phyloP scores from a whole-genome alignment of 1,284 basidiomycete species.

The Puccinia triticina region DNA sequence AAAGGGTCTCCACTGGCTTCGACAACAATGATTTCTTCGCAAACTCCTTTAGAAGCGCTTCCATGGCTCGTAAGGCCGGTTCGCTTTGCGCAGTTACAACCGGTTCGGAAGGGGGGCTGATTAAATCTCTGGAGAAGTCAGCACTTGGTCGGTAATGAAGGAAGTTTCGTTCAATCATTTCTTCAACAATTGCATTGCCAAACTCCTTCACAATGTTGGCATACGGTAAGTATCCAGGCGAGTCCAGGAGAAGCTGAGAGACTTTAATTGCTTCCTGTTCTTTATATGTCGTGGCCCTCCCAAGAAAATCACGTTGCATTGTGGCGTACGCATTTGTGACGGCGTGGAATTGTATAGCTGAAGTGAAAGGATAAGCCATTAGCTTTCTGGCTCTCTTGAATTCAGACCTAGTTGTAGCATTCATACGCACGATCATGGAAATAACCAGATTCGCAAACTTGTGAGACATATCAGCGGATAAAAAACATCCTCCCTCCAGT shows the following conservation, averaged over 20 bases:
- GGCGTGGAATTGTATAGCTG: neutral
- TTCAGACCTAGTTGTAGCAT: neutral
- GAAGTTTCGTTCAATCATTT: constrained; percentile 3
- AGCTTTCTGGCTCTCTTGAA: constrained; percentile 4
- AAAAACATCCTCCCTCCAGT: constrained; percentile 6
- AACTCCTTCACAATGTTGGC: neutral
- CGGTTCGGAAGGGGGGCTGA: neutral
- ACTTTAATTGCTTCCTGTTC: neutral
- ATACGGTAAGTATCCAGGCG: neutral
- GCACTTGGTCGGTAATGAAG: constrained; percentile 3
- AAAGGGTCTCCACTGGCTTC: too few relatives aligned
- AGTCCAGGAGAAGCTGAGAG: neutral
- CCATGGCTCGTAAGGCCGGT: constrained; percentile 1
- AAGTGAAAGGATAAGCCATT: neutral
- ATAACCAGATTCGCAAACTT: neutral
- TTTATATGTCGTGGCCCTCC: constrained; percentile 4
- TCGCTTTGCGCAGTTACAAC: neutral
- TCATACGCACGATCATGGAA: constrained; percentile 7
- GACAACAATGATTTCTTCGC: neutral
- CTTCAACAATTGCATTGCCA: neutral
- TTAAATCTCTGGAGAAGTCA: neutral
- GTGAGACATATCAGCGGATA: neutral
- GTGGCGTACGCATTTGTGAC: constrained; percentile 5
- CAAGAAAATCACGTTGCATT: neutral
- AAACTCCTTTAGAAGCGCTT: neutral